Evolutionary conservation across 225 moss, liverwort and hornwort genomes (phyloP), one percentile per base, ranked within the genome.

Genomic region (Takakia lepidozioides): DNA sequence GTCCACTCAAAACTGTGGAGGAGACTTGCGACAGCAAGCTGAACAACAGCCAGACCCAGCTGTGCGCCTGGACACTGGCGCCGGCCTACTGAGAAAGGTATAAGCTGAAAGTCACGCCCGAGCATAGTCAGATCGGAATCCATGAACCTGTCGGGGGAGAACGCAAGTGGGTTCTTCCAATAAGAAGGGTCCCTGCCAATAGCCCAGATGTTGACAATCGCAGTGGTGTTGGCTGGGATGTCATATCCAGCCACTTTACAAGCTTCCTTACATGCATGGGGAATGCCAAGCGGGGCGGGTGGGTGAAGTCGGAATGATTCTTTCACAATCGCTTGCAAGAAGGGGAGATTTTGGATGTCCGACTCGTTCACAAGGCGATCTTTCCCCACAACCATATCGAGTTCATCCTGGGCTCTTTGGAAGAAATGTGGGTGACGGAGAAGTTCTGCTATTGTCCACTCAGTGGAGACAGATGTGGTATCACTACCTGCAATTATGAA

Each of bases 11-110:
- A 80, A 0, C 48, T 54, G 23, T 80, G 80, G 8, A 80, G 0
- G 25, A 80, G 51, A 19, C 80, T 80, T 0, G 74, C 80, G 0
- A 80, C 74, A 2, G 74, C 19, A 0, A 80, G 51, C 9, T 74
- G 70, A 7, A 80, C 80, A 9, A 80, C 66, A 1, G 70, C 67
- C 23, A 80, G 40, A 0, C 80, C 80, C 0, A 80, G 43, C 2
- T 15, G 53, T 0, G 80, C 70, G 0, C 80, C 80, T 0, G 80
- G 80, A 42, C 80, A 80, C 16, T 80, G 80, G 25, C 80, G 7
- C 17, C 80, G 26, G 17, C 80, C 80, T 0, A 70, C 70, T 0
- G 70, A 74, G 40, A 80, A 80, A 0, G 80, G 80, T 2, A 80
- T 74, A 2, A 80, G 58, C 0, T 71, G 80, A 1, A 80, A 80